phyloP scores from a whole-genome alignment of 352 stramenopile genomes.

The Halophytophthora polymorphica region DNA sequence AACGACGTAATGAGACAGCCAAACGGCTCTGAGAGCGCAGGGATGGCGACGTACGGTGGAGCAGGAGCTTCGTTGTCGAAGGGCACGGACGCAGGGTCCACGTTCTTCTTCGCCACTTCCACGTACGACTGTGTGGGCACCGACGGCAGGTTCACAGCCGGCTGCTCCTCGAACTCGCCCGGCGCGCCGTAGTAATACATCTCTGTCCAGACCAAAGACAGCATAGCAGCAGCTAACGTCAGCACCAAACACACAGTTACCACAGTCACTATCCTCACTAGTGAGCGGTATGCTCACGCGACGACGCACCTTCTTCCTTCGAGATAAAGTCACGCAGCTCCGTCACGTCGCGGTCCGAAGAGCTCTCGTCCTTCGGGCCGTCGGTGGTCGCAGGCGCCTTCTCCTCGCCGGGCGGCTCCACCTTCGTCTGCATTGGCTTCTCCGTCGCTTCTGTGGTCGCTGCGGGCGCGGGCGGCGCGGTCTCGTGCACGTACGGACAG shows the following conservation, averaged over 20 bases:
- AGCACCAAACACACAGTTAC: neutral
- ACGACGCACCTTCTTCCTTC: slow-evolving; percentile 65
- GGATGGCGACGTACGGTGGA: slow-evolving; percentile 44
- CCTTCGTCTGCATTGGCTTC: neutral
- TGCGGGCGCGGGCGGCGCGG: too few relatives aligned
- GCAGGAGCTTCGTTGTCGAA: slow-evolving; percentile 37
- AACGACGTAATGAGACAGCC: neutral
- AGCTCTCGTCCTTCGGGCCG: slow-evolving; percentile 9
- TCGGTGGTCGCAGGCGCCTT: slow-evolving; percentile 18
- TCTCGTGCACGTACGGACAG: slow-evolving; percentile 68
- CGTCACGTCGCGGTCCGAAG: slow-evolving; percentile 31
- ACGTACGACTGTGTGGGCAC: slow-evolving; percentile 48
- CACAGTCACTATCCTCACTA: neutral
- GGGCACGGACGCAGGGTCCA: slow-evolving; percentile 25
- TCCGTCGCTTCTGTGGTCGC: too few relatives aligned
- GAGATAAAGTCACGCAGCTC: slow-evolving; percentile 75
- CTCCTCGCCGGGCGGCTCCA: slow-evolving; percentile 29
- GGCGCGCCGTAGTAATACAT: slow-evolving; percentile 79
- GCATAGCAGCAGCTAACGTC: too few relatives aligned
- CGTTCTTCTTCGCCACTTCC: slow-evolving; percentile 51
- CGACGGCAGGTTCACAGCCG: slow-evolving; percentile 11
- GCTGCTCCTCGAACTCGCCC: slow-evolving; percentile 50
- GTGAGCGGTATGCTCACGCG: neutral
- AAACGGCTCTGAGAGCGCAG: neutral
- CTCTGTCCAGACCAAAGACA: slow-evolving; percentile 25